Conservation (phyloP, 2,329 filamentous ascomycete genomes). For the Phialophora chinensis region DNA sequence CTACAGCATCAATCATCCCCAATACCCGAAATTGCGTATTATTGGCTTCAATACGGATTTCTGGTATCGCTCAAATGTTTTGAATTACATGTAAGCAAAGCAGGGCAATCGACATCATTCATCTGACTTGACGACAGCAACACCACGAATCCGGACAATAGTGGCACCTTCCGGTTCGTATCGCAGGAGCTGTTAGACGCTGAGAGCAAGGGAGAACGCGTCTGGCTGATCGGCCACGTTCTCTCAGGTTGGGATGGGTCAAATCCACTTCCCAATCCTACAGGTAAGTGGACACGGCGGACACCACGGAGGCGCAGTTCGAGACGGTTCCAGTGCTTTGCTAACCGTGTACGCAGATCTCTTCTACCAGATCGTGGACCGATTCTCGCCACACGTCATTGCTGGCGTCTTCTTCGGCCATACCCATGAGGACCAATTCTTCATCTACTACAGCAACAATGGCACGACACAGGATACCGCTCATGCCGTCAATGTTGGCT, state of each 20-base stretch:
- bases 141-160: slow-evolving; percentile 57
- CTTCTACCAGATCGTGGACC: slow-evolving; percentile 54
- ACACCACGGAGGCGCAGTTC: background rate
- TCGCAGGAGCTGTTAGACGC: slow-evolving; percentile 60
- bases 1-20: slow-evolving; percentile 58
- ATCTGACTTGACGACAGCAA: slow-evolving; percentile 58
- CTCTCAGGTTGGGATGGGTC: slow-evolving; percentile 62
- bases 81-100: slow-evolving; percentile 47
- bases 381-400: slow-evolving; percentile 62
- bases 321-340: background rate
- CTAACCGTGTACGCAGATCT: slow-evolving; percentile 47
- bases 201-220: slow-evolving; percentile 59
- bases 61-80: slow-evolving; percentile 51
- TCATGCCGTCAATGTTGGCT: slow-evolving; percentile 57
- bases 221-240: slow-evolving; percentile 63
- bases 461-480: slow-evolving; percentile 51
- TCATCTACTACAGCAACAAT: slow-evolving; percentile 62
- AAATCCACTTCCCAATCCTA: slow-evolving; percentile 61
- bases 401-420: slow-evolving; percentile 62
- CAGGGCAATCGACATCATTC: slow-evolving; percentile 47
- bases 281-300: slow-evolving; percentile 51
- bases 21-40: slow-evolving; percentile 59
- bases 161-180: slow-evolving; percentile 57
- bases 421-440: slow-evolving; percentile 61
- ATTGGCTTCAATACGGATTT: slow-evolving; percentile 62